Percentiles rank a stretch among this genome's conserved stretches.
phyloP scores from a whole-genome alignment of 75 land plant genomes.

The Pseudotsuga menziesii region DNA sequence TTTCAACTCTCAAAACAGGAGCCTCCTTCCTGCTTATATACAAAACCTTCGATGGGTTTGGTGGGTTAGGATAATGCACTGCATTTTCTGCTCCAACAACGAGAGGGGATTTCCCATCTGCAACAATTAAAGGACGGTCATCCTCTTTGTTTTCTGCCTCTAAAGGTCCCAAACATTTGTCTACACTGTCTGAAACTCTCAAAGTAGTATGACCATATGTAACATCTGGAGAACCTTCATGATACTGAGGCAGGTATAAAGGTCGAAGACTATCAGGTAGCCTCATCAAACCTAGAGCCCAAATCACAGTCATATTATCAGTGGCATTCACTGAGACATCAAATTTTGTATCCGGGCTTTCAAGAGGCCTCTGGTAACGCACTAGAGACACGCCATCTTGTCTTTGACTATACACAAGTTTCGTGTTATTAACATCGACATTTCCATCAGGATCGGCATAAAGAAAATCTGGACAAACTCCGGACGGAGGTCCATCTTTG shows the following conservation, averaged over 20 bases:
- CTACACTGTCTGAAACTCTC: conserved; percentile 46
- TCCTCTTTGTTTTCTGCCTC: conserved; percentile 59
- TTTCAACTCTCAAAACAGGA: conserved; percentile 81
- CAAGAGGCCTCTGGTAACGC: conserved; percentile 56
- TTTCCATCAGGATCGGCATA: conserved; percentile 43
- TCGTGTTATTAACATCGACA: conserved; percentile 53
- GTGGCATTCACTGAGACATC: conserved; percentile 59
- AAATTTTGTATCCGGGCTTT: conserved; percentile 51
- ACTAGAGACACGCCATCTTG: conserved; percentile 88
- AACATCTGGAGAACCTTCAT: conserved; percentile 46
- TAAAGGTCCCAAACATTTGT: conserved; percentile 89
- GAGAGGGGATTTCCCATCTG: conserved; percentile 71
- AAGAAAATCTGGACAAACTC: conserved; percentile 90
- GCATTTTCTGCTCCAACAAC: conserved; percentile 64
- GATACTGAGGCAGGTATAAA: conserved; percentile 83
- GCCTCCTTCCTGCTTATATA: conserved; percentile 95
- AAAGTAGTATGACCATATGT: conserved; percentile 58
- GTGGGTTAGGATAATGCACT: conserved; percentile 88
- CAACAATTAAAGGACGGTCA: conserved; percentile 70
- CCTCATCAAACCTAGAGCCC: conserved; percentile 84
- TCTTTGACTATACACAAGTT: conserved; percentile 80
- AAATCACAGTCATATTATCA: conserved; percentile 72
- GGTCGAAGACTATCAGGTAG: conserved; percentile 75
- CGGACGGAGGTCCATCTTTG: conserved; percentile 54
- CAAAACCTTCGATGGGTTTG: conserved; percentile 81